Percentiles rank a stretch among this genome's conserved stretches.
phyloP scores from a whole-genome alignment of 2,329 filamentous ascomycete species.

The Fusarium sacchari region DNA sequence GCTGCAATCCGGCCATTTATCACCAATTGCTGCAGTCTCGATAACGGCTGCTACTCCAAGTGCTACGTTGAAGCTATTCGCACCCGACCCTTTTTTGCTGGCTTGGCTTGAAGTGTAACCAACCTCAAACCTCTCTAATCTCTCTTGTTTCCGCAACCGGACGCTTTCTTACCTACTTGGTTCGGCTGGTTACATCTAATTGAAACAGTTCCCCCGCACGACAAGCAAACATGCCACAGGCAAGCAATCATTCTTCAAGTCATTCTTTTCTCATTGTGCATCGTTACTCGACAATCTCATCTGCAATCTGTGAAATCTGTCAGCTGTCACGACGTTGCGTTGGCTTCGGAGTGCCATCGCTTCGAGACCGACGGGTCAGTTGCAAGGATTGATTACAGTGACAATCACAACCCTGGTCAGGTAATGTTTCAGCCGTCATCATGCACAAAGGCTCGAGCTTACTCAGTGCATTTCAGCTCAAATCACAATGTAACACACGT shows the following conservation, averaged over 20 bases:
- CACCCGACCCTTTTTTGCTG: neutral
- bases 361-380: neutral
- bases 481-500: neutral
- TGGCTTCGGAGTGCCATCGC: neutral
- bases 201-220: slow-evolving; percentile 11
- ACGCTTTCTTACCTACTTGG: neutral
- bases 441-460: neutral
- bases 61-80: slow-evolving; percentile 31
- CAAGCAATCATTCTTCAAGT: neutral
- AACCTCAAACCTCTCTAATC: neutral
- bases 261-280: neutral
- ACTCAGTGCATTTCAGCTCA: neutral
- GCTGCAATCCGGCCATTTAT: slow-evolving; percentile 32
- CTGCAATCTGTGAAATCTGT: neutral
- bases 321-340: slow-evolving; percentile 24
- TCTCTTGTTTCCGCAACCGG: neutral
- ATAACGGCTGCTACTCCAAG: slow-evolving; percentile 17
- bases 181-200: slow-evolving; percentile 21
- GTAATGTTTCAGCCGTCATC: neutral
- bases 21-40: slow-evolving; percentile 6
- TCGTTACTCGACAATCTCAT: slow-evolving; percentile 16
- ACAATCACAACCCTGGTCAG: neutral
- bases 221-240: slow-evolving; percentile 9
- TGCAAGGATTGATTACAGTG: neutral
- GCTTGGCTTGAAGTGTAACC: slow-evolving; percentile 15